A percentile compares a stretch with the other conserved stretches of the same genome.
Conservation (phyloP, 164 flowering plant genomes). For the Tetrastigma voinierianum region DNA sequence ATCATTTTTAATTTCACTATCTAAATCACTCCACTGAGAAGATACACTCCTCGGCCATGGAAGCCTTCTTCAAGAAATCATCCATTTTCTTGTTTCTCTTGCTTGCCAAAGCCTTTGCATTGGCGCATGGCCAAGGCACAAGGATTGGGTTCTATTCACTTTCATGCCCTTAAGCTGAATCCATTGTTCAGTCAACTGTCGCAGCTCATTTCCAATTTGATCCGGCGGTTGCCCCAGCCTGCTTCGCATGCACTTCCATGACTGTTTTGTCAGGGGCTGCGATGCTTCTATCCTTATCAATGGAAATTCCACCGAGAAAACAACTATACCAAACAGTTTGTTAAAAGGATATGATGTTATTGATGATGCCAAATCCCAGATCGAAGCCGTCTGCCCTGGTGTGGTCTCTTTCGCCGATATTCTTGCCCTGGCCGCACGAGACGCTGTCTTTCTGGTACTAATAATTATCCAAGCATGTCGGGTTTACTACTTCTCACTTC, state of each 20-base stretch:
- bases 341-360: slow-evolving; percentile 57
- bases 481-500: no score
- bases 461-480: no score
- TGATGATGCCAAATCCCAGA: slow-evolving; percentile 50
- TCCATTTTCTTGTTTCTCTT: slow-evolving; percentile 1
- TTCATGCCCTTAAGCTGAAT: slow-evolving; percentile 48
- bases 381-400: slow-evolving; percentile 63
- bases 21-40: no score
- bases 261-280: slow-evolving; percentile 72
- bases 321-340: slow-evolving; percentile 33
- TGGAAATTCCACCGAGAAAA: slow-evolving; percentile 47
- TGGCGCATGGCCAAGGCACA: slow-evolving; percentile 34
- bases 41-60: no score
- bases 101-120: neutral
- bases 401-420: slow-evolving; percentile 78
- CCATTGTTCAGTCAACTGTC: slow-evolving; percentile 39
- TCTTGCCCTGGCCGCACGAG: slow-evolving; percentile 66
- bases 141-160: slow-evolving; percentile 45
- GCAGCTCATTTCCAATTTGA: slow-evolving; percentile 24
- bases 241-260: slow-evolving; percentile 68
- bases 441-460: slow-evolving; percentile 46
- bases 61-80: no score
- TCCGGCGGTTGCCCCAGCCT: slow-evolving; percentile 49
- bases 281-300: slow-evolving; percentile 61
- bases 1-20: no score